Percentiles rank a stretch among this genome's conserved stretches.
phyloP scores from a whole-genome alignment of 148 eudicot genomes.

The Chenopodium formosanum region DNA sequence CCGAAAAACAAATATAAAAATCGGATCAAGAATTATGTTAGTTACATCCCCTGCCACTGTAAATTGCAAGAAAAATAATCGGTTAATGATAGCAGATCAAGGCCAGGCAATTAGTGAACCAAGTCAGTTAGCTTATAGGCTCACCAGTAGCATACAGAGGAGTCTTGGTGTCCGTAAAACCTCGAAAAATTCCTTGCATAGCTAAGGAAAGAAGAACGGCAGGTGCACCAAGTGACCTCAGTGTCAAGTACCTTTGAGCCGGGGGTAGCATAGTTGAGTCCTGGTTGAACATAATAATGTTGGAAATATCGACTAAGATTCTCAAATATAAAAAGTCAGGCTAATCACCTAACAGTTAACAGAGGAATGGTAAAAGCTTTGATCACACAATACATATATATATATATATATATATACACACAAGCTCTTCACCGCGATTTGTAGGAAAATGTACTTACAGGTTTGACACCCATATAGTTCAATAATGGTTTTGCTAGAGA shows the following conservation, averaged over 20 bases:
- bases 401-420: not conserved
- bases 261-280: slow-evolving; percentile 68
- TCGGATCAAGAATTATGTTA: slow-evolving; percentile 68
- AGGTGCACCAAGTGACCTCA: slow-evolving; percentile 82
- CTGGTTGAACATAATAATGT: slow-evolving; percentile 30
- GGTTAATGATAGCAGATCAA: not conserved
- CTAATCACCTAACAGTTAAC: not conserved
- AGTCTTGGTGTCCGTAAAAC: slow-evolving; percentile 78
- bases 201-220: slow-evolving; percentile 87
- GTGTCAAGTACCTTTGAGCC: slow-evolving; percentile 55
- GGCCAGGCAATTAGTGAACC: no score
- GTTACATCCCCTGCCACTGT: slow-evolving; percentile 69
- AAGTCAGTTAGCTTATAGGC: slow-evolving; percentile 3
- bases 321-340: not conserved
- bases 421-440: not conserved
- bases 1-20: slow-evolving; percentile 54
- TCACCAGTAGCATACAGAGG: slow-evolving; percentile 75
- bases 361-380: not conserved
- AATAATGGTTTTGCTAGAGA: slow-evolving; percentile 54
- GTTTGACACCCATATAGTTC: slow-evolving; percentile 64
- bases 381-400: not conserved
- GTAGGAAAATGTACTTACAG: slow-evolving; percentile 40
- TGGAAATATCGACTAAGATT: not conserved
- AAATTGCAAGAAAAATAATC: slow-evolving; percentile 5
- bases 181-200: slow-evolving; percentile 88